phyloP scores from a whole-genome alignment of 2,329 filamentous ascomycete species.

The Nigrospora oryzae region DNA sequence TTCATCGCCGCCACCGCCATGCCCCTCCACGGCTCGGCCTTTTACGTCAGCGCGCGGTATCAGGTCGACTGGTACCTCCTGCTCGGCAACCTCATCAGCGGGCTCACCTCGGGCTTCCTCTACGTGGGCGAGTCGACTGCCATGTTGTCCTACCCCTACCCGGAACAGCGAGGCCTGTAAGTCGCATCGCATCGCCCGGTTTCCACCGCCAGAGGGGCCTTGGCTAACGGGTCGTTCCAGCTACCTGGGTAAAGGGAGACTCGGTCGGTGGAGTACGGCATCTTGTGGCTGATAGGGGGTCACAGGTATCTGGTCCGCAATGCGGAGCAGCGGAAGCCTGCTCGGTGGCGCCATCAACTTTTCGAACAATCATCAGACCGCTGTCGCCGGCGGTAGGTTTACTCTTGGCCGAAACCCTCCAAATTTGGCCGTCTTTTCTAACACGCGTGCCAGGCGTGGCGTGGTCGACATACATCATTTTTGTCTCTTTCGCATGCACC shows the following conservation, averaged over 20 bases:
- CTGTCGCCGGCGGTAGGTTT: conserved; percentile 10
- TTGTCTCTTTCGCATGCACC: conserved; percentile 20
- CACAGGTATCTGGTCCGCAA: conserved; percentile 20
- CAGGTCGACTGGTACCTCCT: conserved; percentile 20
- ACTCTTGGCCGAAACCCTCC: too few relatives aligned
- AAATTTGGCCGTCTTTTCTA: not conserved
- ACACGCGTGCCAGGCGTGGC: conserved; percentile 7
- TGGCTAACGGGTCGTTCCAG: not conserved
- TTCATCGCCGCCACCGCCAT: conserved; percentile 23
- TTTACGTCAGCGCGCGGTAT: conserved; percentile 22
- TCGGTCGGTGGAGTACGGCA: not conserved
- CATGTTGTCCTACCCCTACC: conserved; percentile 25
- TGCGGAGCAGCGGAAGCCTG: conserved; percentile 22
- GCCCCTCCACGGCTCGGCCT: conserved; percentile 23
- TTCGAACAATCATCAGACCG: conserved; percentile 13
- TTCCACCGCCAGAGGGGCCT: not conserved
- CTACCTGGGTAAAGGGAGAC: not conserved
- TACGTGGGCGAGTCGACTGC: conserved; percentile 25
- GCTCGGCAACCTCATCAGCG: conserved; percentile 15
- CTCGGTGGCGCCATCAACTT: conserved; percentile 25
- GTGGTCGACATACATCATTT: conserved; percentile 20
- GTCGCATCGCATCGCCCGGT: conserved; percentile 1
- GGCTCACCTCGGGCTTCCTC: conserved; percentile 16
- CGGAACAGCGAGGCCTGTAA: conserved; percentile 22
- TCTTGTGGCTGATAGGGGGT: not conserved